Percentiles rank a stretch among this genome's conserved stretches.
Evolutionary conservation across 108 stramenopile genomes (phyloP).

Genomic region (Cyclostephanos tholiformis): DNA sequence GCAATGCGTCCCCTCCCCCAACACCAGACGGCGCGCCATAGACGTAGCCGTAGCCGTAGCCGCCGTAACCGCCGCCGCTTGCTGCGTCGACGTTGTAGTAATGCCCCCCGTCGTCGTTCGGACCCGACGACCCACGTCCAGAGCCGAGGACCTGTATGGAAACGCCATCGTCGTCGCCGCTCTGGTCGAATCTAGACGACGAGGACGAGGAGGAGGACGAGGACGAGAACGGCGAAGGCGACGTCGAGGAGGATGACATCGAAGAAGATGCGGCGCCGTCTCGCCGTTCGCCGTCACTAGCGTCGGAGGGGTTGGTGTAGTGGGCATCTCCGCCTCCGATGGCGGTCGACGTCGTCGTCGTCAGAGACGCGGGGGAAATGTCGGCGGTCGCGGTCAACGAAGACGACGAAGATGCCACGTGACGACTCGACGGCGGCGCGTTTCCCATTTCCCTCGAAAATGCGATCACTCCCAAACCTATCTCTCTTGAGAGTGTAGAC

Average conservation of each 20-base stretch:
- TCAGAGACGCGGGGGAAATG: neutral
- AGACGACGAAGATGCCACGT: neutral
- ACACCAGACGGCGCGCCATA: neutral
- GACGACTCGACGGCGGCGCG: neutral
- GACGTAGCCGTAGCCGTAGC: neutral
- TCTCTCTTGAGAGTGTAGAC: no score
- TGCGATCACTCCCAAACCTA: neutral
- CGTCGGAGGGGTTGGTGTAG: neutral
- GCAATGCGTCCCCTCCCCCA: conserved; percentile 29
- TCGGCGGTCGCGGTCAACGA: neutral
- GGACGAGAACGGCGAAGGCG: no score
- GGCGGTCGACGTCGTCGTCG: neutral
- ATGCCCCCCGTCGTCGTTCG: neutral
- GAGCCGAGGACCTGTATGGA: conserved; percentile 24
- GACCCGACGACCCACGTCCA: neutral
- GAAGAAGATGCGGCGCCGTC: no score
- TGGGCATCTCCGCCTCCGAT: neutral
- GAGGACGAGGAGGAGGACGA: neutral
- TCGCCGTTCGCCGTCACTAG: neutral
- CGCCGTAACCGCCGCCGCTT: conserved; percentile 17
- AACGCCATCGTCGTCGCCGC: neutral
- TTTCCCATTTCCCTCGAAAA: neutral
- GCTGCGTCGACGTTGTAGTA: conserved; percentile 18
- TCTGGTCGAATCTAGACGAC: conserved; percentile 5
- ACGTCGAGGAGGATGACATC: no score